Conservation (phyloP, 352 stramenopile genomes). For the Phytopythium vexans region DNA sequence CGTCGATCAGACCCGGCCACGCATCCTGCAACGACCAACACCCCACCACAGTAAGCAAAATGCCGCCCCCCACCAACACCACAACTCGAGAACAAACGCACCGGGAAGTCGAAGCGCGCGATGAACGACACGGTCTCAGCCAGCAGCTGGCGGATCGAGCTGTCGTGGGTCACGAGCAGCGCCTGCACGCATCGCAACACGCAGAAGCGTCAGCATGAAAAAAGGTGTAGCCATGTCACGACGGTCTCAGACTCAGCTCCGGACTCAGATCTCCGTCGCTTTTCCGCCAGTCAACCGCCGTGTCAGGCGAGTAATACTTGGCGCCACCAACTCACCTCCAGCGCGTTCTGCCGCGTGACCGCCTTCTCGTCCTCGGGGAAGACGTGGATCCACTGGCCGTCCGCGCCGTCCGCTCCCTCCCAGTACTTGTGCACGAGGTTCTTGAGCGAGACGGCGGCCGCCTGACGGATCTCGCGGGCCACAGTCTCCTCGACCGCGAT, state of each 20-base stretch:
- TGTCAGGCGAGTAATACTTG: no score
- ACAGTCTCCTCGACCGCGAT: slow-evolving; percentile 71
- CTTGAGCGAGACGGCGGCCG: slow-evolving; percentile 93
- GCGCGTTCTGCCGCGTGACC: slow-evolving; percentile 63
- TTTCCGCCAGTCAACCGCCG: no score
- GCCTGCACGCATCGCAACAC: slow-evolving; percentile 4
- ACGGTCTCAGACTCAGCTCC: no score
- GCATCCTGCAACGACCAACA: slow-evolving; percentile 30
- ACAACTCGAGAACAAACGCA: slow-evolving; percentile 13
- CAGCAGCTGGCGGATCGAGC: slow-evolving; percentile 65
- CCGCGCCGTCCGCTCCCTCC: slow-evolving; percentile 74
- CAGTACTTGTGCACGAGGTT: slow-evolving; percentile 96
- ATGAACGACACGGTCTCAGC: slow-evolving; percentile 94
- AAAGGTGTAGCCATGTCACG: no score
- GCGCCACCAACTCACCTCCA: slow-evolving; percentile 24
- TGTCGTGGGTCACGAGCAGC: slow-evolving; percentile 40
- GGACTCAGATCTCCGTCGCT: no score
- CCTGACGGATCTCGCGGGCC: slow-evolving; percentile 87
- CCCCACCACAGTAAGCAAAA: background rate
- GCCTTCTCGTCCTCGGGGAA: slow-evolving; percentile 68
- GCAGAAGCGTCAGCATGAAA: no score
- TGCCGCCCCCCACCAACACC: background rate
- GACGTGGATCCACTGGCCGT: slow-evolving; percentile 68
- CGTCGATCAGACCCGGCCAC: slow-evolving; percentile 91
- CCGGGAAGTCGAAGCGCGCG: slow-evolving; percentile 94